Evolutionary conservation across 116 monocot species (phyloP), one percentile per base, ranked within the genome.

Genomic region (Posidonia oceanica): DNA sequence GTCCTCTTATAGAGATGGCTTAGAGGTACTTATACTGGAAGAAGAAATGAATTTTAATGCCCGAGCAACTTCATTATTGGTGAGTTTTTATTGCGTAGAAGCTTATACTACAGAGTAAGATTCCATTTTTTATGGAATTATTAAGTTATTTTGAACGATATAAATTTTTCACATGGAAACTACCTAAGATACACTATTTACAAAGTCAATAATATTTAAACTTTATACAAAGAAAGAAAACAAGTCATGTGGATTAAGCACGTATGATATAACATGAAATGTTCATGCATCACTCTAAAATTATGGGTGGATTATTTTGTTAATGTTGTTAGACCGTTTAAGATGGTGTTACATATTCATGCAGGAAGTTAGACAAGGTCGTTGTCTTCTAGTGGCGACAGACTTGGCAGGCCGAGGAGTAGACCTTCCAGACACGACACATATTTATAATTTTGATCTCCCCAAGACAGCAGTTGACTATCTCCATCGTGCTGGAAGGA

Each of bases 11-110:
- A 66, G 22, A 57, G 89, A 86, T 48, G 58, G 80, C 48, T 80
- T 91, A 41, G 91, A 96, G 41, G 67, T 89, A 21, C 66, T 80
- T 67, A 73, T 88, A 21, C 70, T 96, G 21, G 89, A 96, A 69
- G 86, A 86, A 75, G 88, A 87, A 51, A 87, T 96, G 91, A 91
- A 96, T 75, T 96, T 96, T 75, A 96, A 96, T 74, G 84, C 88
- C 40, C 79, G 96, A 61, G 87, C 83, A 18, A 80, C 79, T 48
- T 85, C 89, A 59, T 74, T 91, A 53, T 81, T 66, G 39, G 91
- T 91, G 81, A 79, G 81, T 80, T 42, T 40, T 6, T 48, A 10
- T 29, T 48, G 7, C 12, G 48, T 48, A 48, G 48, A 48, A 48
- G 48, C 8, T 1, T 48, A 48, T 48, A 10, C 1, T 48, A 48